Base-by-base conservation (phyloP, 2,329 filamentous ascomycete genomes). In the Claviceps pusilla region DNA sequence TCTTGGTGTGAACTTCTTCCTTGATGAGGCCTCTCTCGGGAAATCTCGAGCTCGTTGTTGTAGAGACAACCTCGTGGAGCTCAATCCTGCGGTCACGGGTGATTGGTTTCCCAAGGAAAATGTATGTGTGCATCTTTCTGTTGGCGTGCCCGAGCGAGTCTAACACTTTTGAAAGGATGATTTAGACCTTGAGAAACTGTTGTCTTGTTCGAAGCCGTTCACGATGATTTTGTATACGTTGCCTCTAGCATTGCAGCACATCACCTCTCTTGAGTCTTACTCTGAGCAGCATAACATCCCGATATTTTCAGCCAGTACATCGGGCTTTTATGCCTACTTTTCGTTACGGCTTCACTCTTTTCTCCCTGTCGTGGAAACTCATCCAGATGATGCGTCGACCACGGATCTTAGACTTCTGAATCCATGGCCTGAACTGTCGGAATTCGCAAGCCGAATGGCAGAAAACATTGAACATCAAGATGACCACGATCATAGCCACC, bases 1-100 rank as follows among this genome's bases (percentile, higher is more conserved):
- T 63, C 74, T 98, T 45, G 93, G 94, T 4, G 85, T 96, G 58
- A 98, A 98, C 71, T 98, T 98, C 76, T 98, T 98, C 64, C 75
- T 98, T 0, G 88, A 95, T 57, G 82, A 93, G 61, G 73, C 76
- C 50, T 85, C 82, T 59, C 67, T 95, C 42, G 90, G 89, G 53
- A 83, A 83, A 63, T 82, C 82, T 31, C 82, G 93, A 60, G 88
- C 91, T 1, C 79, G 89, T 66, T 83, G 86, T 65, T 87, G 86
- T 54, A 83, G 84, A 55, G 82, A 84, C 57, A 75, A 91, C 54
- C 75, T 98, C 47, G 76, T 82, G 57, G 94, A 98, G 68, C 75
- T 98, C 57, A 98, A 98, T 64, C 89, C 90, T 2, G 93, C 97
- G 64, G 93, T 96, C 1, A 71, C 86, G 56, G 91, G 90, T 7